These are phyloP conservation scores for Lipomyces kockii DNA, from an alignment of 805 yeast species.

Conservation along the genomic window DNA sequence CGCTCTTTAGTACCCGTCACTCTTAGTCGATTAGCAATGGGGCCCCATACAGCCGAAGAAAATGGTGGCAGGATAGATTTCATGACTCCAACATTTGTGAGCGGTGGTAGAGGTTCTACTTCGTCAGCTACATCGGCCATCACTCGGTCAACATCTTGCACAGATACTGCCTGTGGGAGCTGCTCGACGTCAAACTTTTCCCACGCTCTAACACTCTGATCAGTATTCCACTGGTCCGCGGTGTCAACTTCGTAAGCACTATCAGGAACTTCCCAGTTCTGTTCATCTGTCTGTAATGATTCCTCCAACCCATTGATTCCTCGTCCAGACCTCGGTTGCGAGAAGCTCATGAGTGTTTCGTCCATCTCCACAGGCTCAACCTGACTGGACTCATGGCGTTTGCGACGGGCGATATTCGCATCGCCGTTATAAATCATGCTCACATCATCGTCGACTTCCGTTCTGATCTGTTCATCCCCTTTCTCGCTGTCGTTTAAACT, in stretches of 20 bases:
- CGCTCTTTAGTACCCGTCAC: neutral
- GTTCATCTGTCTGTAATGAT: neutral
- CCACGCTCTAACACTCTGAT: neutral
- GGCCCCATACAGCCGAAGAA: neutral
- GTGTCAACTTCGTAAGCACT: neutral
- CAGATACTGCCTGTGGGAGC: neutral
- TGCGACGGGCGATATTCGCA: neutral
- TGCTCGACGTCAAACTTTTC: neutral
- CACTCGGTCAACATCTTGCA: neutral
- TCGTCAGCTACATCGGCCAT: neutral
- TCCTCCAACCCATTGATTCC: neutral
- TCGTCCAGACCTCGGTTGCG: neutral
- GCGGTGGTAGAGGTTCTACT: neutral
- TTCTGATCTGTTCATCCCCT: neutral
- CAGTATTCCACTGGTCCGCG: neutral
- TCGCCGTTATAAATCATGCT: neutral
- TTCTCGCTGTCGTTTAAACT: neutral
- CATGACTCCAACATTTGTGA: neutral
- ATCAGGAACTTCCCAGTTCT: neutral
- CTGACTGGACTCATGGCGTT: neutral
- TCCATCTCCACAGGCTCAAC: neutral
- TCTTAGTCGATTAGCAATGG: neutral
- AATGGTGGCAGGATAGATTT: neutral
- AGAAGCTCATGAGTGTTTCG: neutral
- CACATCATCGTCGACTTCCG: neutral